phyloP scores from a whole-genome alignment of 1,284 basidiomycete genomes.

The Rhodotorula sp. region DNA sequence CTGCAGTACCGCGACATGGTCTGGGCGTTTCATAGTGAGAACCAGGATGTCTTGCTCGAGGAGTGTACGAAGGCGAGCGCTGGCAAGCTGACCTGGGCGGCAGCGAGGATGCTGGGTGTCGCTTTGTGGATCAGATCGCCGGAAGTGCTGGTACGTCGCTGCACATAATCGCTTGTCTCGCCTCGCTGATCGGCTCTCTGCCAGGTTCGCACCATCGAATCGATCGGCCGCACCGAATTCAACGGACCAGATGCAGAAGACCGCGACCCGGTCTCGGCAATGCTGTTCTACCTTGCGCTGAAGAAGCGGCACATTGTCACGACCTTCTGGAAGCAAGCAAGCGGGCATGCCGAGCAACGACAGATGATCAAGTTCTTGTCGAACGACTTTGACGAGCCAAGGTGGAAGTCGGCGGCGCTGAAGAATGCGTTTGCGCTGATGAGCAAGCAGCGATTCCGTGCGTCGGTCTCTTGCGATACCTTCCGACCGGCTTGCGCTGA shows the following conservation, averaged over 20 bases:
- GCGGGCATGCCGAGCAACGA: constrained; percentile 86
- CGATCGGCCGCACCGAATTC: constrained; percentile 89
- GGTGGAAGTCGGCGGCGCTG: constrained; percentile 88
- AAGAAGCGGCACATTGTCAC: constrained; percentile 88
- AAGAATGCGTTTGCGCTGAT: constrained; percentile 96
- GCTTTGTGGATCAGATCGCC: constrained; percentile 80
- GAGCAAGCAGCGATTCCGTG: constrained; percentile 87
- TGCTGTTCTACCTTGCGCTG: constrained; percentile 90
- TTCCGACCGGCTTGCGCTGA: no score
- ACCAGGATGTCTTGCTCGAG: constrained; percentile 75
- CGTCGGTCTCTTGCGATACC: constrained; percentile 43
- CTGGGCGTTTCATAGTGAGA: constrained; percentile 93
- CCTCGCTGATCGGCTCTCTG: neutral
- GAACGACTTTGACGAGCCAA: constrained; percentile 80
- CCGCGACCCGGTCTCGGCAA: constrained; percentile 84
- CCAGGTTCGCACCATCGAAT: constrained; percentile 77
- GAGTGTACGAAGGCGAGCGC: constrained; percentile 59
- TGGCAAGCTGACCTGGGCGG: constrained; percentile 81
- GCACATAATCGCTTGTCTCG: neutral
- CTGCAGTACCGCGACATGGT: constrained; percentile 87
- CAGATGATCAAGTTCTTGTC: constrained; percentile 88
- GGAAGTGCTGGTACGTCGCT: constrained; percentile 66
- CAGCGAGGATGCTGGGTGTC: constrained; percentile 79
- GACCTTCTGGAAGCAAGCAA: constrained; percentile 91
- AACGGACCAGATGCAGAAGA: constrained; percentile 66